These are phyloP conservation scores for Calonectria ilicicola DNA, from an alignment of 2,329 filamentous ascomycete genomes.

Conservation along the genomic window DNA sequence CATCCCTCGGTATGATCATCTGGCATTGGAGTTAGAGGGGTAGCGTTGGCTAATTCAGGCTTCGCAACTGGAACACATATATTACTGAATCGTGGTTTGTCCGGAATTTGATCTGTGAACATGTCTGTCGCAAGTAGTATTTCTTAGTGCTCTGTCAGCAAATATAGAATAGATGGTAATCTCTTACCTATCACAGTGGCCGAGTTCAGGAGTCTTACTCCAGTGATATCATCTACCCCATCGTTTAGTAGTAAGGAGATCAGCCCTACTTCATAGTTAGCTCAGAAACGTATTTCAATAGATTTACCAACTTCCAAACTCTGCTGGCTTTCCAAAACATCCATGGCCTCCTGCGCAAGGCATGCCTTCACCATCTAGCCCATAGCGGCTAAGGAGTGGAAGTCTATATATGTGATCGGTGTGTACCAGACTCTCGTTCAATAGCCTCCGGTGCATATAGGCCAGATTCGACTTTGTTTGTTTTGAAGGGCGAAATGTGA, in stretches of 20 bases:
- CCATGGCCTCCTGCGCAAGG: conserved; percentile 16
- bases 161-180: neutral
- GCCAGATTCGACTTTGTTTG: conserved; percentile 1
- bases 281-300: neutral
- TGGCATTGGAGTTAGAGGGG: conserved; percentile 1
- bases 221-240: neutral
- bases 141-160: neutral
- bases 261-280: conserved; percentile 1
- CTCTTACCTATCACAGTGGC: conserved; percentile 4
- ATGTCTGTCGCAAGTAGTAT: neutral
- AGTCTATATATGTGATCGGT: conserved; percentile 10
- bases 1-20: conserved; percentile 24
- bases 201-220: neutral
- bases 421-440: neutral
- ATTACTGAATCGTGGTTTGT: conserved; percentile 11
- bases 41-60: conserved; percentile 5
- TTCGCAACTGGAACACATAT: conserved; percentile 1
- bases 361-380: neutral
- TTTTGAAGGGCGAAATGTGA: neutral
- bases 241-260: conserved; percentile 9
- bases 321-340: conserved; percentile 17
- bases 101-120: conserved; percentile 27
- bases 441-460: conserved; percentile 7
- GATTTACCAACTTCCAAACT: conserved; percentile 8
- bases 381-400: neutral